Evolutionary conservation across 2,329 filamentous ascomycete species (phyloP).

Genomic region (Neonectria faginata): DNA sequence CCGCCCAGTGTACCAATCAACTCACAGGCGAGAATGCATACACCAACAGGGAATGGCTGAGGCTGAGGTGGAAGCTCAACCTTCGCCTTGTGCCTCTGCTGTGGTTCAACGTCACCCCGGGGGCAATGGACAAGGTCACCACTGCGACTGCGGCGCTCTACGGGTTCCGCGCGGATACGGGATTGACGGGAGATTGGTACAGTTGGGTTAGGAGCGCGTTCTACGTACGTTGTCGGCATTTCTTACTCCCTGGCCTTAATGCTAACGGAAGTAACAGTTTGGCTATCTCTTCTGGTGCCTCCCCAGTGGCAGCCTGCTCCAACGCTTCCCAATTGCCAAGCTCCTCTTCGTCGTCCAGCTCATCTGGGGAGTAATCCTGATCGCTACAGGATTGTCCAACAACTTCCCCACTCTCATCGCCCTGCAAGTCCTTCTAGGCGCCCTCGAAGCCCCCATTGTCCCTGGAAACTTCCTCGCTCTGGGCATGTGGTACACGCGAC

Average conservation of each 20-base stretch:
- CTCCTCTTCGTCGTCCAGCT: slow-evolving; percentile 43
- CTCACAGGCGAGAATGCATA: slow-evolving; percentile 21
- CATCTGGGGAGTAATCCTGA: slow-evolving; percentile 46
- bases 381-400: slow-evolving; percentile 45
- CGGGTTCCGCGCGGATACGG: slow-evolving; percentile 42
- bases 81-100: slow-evolving; percentile 39
- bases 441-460: slow-evolving; percentile 47
- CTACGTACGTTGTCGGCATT: slow-evolving; percentile 7
- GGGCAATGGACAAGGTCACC: slow-evolving; percentile 50
- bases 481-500: slow-evolving; percentile 48
- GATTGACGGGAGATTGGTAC: slow-evolving; percentile 41
- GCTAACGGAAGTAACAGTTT: slow-evolving; percentile 35
- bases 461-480: slow-evolving; percentile 45
- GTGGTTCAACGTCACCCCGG: slow-evolving; percentile 44
- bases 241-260: background rate
- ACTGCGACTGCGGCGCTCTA: slow-evolving; percentile 47
- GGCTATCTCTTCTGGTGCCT: slow-evolving; percentile 52
- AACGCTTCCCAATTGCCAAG: slow-evolving; percentile 52
- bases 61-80: slow-evolving; percentile 40
- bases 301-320: slow-evolving; percentile 48
- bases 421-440: slow-evolving; percentile 46
- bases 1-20: slow-evolving; percentile 16
- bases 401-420: slow-evolving; percentile 43
- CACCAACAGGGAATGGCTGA: slow-evolving; percentile 26
- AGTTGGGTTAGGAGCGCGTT: slow-evolving; percentile 38